Base-by-base conservation (phyloP, 1,139 yeast species). In the Suhomyces maxii region DNA sequence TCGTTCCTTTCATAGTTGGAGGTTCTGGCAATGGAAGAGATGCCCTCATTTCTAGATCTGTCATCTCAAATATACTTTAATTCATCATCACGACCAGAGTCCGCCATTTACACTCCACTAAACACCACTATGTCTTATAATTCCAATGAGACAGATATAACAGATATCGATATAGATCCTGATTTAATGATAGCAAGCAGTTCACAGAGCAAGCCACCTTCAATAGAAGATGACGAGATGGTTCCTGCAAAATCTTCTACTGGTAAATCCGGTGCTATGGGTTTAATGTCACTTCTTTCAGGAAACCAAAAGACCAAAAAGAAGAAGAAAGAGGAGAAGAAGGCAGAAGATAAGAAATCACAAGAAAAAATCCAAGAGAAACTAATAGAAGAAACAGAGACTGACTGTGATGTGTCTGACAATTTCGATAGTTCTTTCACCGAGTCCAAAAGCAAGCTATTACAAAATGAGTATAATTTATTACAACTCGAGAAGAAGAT, bases 401-500 rank as follows among this genome's bases (percentile, higher is more conserved):
- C 42, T 2, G 49, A 43, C 14, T 37, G 41, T 23, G 48, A 46
- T n/a, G 37, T 25, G 6, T 39, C 45, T 9, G 53, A 46, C n/a
- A 42, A 26, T 32, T 34, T 50, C 4, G 58, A 56, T 33, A 47
- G 48, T 25, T 56, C 63, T 3, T 58, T 57, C 39, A 56, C 58
- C 7, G 63, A 59, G 34, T 38, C 47, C 7, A 54, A 49, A 37
- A 48, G 56, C 25, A 45, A 49, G 26, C 53, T 50, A 18, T 46
- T 53, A 11, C 48, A 49, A 23, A 52, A 52, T 26, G 65, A 61
- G n/a, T 46, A 52, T 26, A 63, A 61, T 23, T 46, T 68, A 10
- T 46, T 56, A 11, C 75, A 69, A 32, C 52, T 73, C 12, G 78
- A 75, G 50, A 58, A 60, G 50, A 69, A 68, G 53, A 60, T 72